Conservation (phyloP, 140 eudicot genomes). For the Senecio squalidus region DNA sequence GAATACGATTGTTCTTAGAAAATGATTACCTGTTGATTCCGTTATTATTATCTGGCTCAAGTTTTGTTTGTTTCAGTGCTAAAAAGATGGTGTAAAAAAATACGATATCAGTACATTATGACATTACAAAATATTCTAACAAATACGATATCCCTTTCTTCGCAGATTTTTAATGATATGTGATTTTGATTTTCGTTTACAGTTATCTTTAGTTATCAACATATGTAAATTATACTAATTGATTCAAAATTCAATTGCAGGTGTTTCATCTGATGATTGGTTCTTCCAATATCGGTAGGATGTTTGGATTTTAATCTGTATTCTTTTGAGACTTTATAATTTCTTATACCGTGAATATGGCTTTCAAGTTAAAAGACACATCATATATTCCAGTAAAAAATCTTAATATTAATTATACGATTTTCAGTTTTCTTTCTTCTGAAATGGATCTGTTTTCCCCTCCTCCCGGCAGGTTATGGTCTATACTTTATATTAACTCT, state of each 20-base stretch:
- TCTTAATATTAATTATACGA: too few relatives aligned
- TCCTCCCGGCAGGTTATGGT: constrained; percentile 55
- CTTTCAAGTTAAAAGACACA: background rate
- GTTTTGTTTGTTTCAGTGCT: too few relatives aligned
- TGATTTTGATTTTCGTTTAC: background rate
- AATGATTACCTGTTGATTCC: background rate
- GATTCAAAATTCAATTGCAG: constrained; percentile 34
- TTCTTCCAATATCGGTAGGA: constrained; percentile 70
- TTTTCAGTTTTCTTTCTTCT: too few relatives aligned
- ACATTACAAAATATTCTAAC: background rate
- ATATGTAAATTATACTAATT: background rate
- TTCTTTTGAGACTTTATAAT: background rate
- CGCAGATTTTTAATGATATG: background rate
- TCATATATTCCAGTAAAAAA: too few relatives aligned
- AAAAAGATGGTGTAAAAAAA: too few relatives aligned
- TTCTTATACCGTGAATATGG: background rate
- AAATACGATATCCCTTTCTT: background rate
- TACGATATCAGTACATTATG: too few relatives aligned
- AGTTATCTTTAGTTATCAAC: background rate
- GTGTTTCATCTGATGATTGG: constrained; percentile 95
- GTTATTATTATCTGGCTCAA: too few relatives aligned
- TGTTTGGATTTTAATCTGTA: background rate
- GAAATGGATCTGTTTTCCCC: background rate
- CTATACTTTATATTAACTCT: constrained; percentile 64
- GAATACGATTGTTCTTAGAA: background rate